A percentile compares a stretch with the other conserved stretches of the same genome.
These are phyloP conservation scores for Claviceps humidiphila DNA, from an alignment of 2,329 filamentous ascomycete genomes.

Conservation along the genomic window DNA sequence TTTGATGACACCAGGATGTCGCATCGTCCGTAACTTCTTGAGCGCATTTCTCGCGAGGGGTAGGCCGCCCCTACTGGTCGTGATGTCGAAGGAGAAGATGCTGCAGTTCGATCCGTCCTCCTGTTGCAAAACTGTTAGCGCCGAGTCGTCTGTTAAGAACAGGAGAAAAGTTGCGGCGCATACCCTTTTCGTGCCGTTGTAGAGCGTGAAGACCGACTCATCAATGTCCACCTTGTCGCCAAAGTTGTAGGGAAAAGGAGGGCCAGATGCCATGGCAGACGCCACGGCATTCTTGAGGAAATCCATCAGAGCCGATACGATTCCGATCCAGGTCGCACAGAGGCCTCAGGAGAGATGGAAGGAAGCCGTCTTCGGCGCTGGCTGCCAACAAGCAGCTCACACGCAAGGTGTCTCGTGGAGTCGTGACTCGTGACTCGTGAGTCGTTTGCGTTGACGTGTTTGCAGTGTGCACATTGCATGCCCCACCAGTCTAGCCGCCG, in stretches of 20 bases:
- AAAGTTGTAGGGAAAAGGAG: constrained; percentile 83
- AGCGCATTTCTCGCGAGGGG: constrained; percentile 87
- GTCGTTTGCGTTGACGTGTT: no score
- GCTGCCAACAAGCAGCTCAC: neutral
- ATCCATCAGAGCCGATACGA: constrained; percentile 50
- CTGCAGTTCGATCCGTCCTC: constrained; percentile 91
- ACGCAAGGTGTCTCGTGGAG: no score
- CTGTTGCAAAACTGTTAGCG: constrained; percentile 29
- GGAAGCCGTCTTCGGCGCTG: neutral
- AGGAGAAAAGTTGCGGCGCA: neutral
- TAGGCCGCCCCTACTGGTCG: constrained; percentile 63
- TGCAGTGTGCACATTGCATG: no score
- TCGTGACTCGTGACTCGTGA: no score
- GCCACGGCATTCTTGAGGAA: constrained; percentile 96
- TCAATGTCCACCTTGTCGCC: constrained; percentile 87
- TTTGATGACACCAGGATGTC: constrained; percentile 89
- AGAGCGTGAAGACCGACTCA: constrained; percentile 89
- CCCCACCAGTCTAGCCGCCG: no score
- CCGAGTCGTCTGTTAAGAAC: no score
- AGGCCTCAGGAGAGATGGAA: neutral
- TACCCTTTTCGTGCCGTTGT: constrained; percentile 86
- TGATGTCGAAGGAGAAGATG: constrained; percentile 90
- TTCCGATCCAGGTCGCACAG: neutral
- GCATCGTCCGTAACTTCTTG: constrained; percentile 81
- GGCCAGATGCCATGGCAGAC: constrained; percentile 89